phyloP scores from a whole-genome alignment of 495 filamentous ascomycete species.

The Penicillium subrubescens region DNA sequence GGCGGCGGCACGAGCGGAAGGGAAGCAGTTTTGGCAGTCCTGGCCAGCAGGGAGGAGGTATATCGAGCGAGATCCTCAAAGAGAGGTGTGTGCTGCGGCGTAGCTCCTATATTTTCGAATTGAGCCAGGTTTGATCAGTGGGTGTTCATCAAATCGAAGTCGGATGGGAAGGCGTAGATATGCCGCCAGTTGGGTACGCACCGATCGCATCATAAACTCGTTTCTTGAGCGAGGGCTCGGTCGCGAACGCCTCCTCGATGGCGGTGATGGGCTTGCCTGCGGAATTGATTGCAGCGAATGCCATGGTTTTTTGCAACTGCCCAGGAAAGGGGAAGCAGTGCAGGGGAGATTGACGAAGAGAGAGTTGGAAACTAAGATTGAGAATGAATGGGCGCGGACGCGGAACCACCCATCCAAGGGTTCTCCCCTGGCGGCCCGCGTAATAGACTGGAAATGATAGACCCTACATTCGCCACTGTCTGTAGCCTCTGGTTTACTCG shows the following conservation, averaged over 20 bases:
- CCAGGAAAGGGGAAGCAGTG: conserved; percentile 16
- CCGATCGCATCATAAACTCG: conserved; percentile 54
- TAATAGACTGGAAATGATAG: conserved; percentile 9
- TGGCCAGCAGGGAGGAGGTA: conserved; percentile 47
- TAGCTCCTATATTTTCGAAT: conserved; percentile 30
- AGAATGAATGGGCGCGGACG: conserved; percentile 16
- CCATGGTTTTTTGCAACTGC: conserved; percentile 37
- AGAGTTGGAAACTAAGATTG: conserved; percentile 17
- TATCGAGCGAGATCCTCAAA: conserved; percentile 55
- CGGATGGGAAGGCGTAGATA: conserved; percentile 16
- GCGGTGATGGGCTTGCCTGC: conserved; percentile 28
- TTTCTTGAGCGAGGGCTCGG: conserved; percentile 46
- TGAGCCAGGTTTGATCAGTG: conserved; percentile 17
- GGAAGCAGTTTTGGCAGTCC: conserved; percentile 30
- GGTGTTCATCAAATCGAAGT: conserved; percentile 13
- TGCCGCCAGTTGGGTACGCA: conserved; percentile 30
- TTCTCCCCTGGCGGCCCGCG: conserved; percentile 19
- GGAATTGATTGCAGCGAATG: conserved; percentile 49
- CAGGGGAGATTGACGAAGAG: conserved; percentile 10
- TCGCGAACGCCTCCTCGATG: conserved; percentile 51
- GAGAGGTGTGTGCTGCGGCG: conserved; percentile 43
- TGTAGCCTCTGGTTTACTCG: neutral
- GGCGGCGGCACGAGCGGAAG: conserved; percentile 29
- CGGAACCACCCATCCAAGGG: conserved; percentile 12
- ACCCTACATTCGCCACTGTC: conserved; percentile 5